Percentiles rank a stretch among this genome's conserved stretches.
Conservation (phyloP, 108 stramenopile genomes). For the Pelagomonas calceolata region DNA sequence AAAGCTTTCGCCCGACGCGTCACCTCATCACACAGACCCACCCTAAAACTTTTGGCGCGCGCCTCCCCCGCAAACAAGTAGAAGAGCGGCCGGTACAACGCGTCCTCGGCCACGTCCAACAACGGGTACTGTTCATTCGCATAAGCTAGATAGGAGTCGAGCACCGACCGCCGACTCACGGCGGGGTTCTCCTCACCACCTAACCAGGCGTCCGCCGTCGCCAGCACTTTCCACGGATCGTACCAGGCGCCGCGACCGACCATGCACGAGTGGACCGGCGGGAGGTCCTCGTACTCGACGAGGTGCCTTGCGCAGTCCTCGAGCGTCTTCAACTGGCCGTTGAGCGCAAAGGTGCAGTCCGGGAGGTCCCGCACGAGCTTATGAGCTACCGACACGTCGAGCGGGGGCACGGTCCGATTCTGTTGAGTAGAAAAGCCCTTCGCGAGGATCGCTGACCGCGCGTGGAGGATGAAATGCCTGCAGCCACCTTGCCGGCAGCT, state of each 20-base stretch:
- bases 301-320: background rate
- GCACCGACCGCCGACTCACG: background rate
- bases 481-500: background rate
- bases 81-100: background rate
- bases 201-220: background rate
- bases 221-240: background rate
- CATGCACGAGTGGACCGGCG: background rate
- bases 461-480: background rate
- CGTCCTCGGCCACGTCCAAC: background rate
- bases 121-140: background rate
- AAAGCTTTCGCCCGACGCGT: too few species aligned
- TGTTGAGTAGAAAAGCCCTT: background rate
- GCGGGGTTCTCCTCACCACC: background rate
- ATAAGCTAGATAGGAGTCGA: background rate
- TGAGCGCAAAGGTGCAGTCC: slow-evolving; percentile 14
- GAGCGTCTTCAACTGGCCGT: slow-evolving; percentile 4
- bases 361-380: slow-evolving; percentile 7
- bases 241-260: slow-evolving; percentile 4
- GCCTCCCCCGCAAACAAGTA: slow-evolving; percentile 1
- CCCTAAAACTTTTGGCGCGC: background rate
- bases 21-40: background rate
- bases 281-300: background rate
- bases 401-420: slow-evolving; percentile 14
- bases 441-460: background rate
- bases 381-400: slow-evolving; percentile 3